Evolutionary conservation across 805 yeast species (phyloP).

Genomic region (Candida alai): DNA sequence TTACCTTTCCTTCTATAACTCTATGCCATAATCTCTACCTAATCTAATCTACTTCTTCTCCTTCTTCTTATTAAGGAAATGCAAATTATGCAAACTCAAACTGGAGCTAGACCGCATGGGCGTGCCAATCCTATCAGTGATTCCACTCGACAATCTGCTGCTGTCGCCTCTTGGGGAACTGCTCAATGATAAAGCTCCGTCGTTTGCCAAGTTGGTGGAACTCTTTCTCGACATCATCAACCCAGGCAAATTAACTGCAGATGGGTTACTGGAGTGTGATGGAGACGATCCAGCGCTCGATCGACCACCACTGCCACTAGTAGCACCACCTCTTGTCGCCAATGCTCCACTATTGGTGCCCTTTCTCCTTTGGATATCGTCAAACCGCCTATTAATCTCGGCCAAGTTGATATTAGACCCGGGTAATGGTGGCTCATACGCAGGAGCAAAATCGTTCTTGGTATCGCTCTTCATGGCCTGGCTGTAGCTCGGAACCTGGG

Average conservation of each 20-base stretch:
- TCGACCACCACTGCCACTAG: neutral
- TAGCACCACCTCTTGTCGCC: too few relatives aligned
- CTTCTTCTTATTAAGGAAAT: conserved; percentile 31
- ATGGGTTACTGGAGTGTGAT: conserved; percentile 32
- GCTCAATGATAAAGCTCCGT: too few relatives aligned
- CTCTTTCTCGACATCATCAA: neutral
- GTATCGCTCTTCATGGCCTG: conserved; percentile 64
- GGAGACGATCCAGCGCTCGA: conserved; percentile 20
- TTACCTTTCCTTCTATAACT: too few relatives aligned
- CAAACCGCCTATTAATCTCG: conserved; percentile 21
- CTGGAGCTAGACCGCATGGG: too few relatives aligned
- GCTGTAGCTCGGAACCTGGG: conserved; percentile 79
- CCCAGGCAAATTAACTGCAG: conserved; percentile 24
- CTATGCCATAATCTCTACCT: too few relatives aligned
- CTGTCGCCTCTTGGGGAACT: conserved; percentile 15
- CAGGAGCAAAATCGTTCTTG: conserved; percentile 61
- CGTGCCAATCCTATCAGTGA: too few relatives aligned
- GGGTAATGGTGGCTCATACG: conserved; percentile 53
- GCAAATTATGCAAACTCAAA: conserved; percentile 26
- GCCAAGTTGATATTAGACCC: conserved; percentile 34
- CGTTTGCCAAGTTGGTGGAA: conserved; percentile 4
- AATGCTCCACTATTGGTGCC: too few relatives aligned
- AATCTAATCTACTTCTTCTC: conserved; percentile 21
- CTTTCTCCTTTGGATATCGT: conserved; percentile 18
- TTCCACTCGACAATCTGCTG: too few relatives aligned